These are phyloP conservation scores for Sanguinoderma infundibulare DNA, from an alignment of 1,284 basidiomycete species.

Conservation along the genomic window DNA sequence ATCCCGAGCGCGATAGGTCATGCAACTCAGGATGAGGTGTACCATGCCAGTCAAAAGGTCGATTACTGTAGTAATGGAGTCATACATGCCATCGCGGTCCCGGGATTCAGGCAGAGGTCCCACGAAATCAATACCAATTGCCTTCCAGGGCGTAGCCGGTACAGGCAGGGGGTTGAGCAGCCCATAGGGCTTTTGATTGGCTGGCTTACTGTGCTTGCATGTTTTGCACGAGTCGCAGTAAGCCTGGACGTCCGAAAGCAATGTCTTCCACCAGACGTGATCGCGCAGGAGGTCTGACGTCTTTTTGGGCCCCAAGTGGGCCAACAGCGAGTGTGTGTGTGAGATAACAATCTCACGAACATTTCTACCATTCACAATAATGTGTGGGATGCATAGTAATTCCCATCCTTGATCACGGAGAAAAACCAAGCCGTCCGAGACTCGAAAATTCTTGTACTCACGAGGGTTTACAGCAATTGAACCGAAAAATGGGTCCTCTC, in stretches of 20 bases:
- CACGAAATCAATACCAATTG: conserved; percentile 41
- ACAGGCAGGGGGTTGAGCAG: not conserved
- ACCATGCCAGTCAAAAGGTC: conserved; percentile 38
- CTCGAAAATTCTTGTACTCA: not conserved
- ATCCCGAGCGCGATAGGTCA: conserved; percentile 34
- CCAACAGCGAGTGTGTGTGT: conserved; percentile 35
- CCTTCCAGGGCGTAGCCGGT: conserved; percentile 29
- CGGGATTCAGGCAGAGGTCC: conserved; percentile 37
- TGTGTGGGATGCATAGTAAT: conserved; percentile 29
- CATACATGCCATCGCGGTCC: conserved; percentile 31
- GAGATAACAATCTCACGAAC: conserved; percentile 32
- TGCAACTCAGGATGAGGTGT: conserved; percentile 33
- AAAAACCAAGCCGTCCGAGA: not conserved
- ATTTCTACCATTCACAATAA: conserved; percentile 14
- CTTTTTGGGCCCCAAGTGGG: conserved; percentile 33
- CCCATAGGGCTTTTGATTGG: conserved; percentile 2
- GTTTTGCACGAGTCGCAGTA: conserved; percentile 32
- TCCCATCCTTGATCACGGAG: not conserved
- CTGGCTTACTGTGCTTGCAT: conserved; percentile 20
- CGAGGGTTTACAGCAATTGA: not conserved
- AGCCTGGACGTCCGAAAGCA: conserved; percentile 25
- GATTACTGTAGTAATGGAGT: conserved; percentile 38
- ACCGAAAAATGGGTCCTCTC: not conserved
- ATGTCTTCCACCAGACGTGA: conserved; percentile 36
- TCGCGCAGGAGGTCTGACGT: conserved; percentile 31